These are phyloP conservation scores for Pterocarpus macrocarpus DNA, from an alignment of 306 rosid species.

Conservation along the genomic window DNA sequence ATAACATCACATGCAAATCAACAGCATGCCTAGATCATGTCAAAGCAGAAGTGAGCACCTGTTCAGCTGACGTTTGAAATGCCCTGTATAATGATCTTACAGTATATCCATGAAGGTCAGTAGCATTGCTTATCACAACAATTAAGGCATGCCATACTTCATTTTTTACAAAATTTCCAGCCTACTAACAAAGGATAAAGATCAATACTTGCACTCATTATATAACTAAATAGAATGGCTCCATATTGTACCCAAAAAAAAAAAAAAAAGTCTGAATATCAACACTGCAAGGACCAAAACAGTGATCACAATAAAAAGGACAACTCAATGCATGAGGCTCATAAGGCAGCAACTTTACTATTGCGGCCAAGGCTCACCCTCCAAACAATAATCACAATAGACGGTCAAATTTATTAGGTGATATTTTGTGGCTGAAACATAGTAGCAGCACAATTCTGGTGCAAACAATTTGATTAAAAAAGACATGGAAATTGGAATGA, in stretches of 20 bases:
- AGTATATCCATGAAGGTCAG: conserved; percentile 96
- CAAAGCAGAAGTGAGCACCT: conserved; percentile 63
- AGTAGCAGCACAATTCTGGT: conserved; percentile 20
- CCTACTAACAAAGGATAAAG: conserved; percentile 86
- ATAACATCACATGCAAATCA: conserved; percentile 36
- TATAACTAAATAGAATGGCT: conserved; percentile 27
- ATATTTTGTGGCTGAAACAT: conserved; percentile 34
- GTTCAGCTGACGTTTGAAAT: conserved; percentile 79
- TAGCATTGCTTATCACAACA: conserved; percentile 90
- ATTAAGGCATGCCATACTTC: conserved; percentile 94
- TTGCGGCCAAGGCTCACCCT: conserved; percentile 17
- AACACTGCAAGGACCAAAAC: conserved; percentile 38
- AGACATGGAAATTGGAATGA: conserved; percentile 12
- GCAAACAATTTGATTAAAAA: conserved; percentile 30
- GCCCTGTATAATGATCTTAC: conserved; percentile 90
- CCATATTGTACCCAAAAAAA: background rate
- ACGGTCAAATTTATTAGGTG: conserved; percentile 32
- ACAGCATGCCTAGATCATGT: conserved; percentile 37
- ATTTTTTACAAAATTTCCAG: conserved; percentile 98
- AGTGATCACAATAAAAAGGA: conserved; percentile 15
- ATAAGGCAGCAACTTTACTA: conserved; percentile 25
- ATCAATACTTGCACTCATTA: conserved; percentile 58
- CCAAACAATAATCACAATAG: conserved; percentile 19
- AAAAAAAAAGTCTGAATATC: background rate
- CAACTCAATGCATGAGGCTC: conserved; percentile 7